These are phyloP conservation scores for Curvularia verruculosa DNA, from an alignment of 2,329 filamentous ascomycete species.

Conservation along the genomic window DNA sequence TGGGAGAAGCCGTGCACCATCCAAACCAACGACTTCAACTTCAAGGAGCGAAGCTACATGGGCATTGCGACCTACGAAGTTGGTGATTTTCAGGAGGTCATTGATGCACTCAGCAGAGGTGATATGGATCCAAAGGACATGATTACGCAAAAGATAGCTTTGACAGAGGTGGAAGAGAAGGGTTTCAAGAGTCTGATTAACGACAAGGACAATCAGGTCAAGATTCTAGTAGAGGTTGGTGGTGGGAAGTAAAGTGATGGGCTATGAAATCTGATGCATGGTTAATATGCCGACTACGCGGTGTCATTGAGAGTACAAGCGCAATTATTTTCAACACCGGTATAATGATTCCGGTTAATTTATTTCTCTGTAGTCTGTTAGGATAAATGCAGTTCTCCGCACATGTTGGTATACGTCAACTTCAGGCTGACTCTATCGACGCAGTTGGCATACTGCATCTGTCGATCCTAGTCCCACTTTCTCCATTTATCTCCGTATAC, in stretches of 20 bases:
- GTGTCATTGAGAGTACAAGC: not conserved
- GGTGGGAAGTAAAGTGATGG: conserved; percentile 21
- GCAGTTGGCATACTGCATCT: not conserved
- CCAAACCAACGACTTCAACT: conserved; percentile 58
- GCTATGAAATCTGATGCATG: not conserved
- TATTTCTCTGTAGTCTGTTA: not conserved
- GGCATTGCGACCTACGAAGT: conserved; percentile 60
- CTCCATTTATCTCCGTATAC: too few relatives aligned
- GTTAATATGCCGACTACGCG: not conserved
- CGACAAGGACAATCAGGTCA: conserved; percentile 58
- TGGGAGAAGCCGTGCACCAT: conserved; percentile 61
- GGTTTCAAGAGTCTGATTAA: conserved; percentile 56
- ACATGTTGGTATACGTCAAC: not conserved
- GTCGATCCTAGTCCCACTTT: too few relatives aligned
- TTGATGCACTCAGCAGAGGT: conserved; percentile 54
- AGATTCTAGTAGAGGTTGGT: conserved; percentile 54
- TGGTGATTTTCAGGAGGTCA: conserved; percentile 57
- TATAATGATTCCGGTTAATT: not conserved
- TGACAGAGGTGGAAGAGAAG: conserved; percentile 55
- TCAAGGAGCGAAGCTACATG: conserved; percentile 60
- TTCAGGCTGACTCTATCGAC: not conserved
- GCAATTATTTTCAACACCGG: too few relatives aligned
- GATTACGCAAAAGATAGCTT: conserved; percentile 57
- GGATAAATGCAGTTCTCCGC: not conserved
- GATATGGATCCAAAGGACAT: conserved; percentile 54